A percentile compares a stretch with the other conserved stretches of the same genome.
phyloP scores from a whole-genome alignment of 2,329 filamentous ascomycete species.

The Zelopaecilomyces penicillatus region DNA sequence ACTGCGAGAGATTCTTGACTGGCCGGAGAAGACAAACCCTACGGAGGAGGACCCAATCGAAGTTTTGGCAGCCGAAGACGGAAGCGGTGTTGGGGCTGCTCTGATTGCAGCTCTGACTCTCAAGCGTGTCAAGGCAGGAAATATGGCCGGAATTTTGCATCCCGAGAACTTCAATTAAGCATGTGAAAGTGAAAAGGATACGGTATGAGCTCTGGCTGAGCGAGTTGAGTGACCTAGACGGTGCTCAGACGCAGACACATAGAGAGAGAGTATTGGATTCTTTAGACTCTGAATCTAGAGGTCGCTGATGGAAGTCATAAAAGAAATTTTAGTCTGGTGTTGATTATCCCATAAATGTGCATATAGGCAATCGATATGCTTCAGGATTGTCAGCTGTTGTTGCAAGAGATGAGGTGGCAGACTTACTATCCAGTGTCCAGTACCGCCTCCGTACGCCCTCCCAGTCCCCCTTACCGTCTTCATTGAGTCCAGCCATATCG shows the following conservation, averaged over 20 bases:
- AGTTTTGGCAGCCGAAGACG: constrained; percentile 86
- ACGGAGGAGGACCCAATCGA: constrained; percentile 81
- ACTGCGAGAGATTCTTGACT: constrained; percentile 90
- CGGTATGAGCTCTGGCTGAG: neutral
- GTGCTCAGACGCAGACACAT: neutral
- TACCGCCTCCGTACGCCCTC: constrained; percentile 80
- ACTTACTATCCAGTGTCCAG: constrained; percentile 71
- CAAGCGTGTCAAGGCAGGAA: constrained; percentile 55
- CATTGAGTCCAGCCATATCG: constrained; percentile 54
- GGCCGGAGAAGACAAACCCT: constrained; percentile 59
- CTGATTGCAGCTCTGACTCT: constrained; percentile 73
- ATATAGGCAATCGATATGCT: constrained; percentile 67
- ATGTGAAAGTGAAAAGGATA: constrained; percentile 5
- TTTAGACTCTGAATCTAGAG: neutral
- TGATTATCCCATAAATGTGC: constrained; percentile 61
- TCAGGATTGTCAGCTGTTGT: neutral
- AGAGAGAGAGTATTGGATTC: constrained; percentile 6
- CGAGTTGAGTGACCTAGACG: no score
- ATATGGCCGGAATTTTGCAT: constrained; percentile 55
- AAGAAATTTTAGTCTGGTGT: neutral
- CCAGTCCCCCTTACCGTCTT: constrained; percentile 70
- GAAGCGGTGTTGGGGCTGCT: constrained; percentile 92
- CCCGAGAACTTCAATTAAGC: constrained; percentile 49
- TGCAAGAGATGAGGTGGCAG: constrained; percentile 1
- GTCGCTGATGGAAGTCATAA: neutral